These are phyloP conservation scores for Dactylellina leptospora DNA, from an alignment of 2,329 filamentous ascomycete species.

Conservation along the genomic window DNA sequence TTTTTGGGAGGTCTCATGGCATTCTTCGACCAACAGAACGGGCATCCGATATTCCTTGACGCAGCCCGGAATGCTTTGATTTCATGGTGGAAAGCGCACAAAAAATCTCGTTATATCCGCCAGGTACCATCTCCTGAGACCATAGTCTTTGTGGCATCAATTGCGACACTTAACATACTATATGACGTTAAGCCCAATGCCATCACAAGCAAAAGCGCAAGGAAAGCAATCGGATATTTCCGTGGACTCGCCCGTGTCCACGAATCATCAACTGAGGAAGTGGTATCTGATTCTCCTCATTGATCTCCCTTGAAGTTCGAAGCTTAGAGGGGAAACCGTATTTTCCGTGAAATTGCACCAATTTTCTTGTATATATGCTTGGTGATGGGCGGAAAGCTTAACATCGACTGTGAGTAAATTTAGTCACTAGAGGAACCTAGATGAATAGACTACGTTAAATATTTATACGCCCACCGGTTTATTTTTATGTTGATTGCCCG, in stretches of 20 bases:
- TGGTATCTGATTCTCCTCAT: too few relatives aligned
- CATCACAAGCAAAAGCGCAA: constrained; percentile 37
- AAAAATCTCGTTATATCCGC: constrained; percentile 7
- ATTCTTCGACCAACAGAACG: constrained; percentile 21
- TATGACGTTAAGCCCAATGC: constrained; percentile 30
- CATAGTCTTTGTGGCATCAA: constrained; percentile 24
- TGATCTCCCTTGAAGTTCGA: too few relatives aligned
- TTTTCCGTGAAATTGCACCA: too few relatives aligned
- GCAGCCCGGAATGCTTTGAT: constrained; percentile 21
- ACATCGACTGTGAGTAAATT: too few relatives aligned
- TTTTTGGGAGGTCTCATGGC: constrained; percentile 37
- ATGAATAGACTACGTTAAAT: too few relatives aligned
- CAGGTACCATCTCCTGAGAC: constrained; percentile 18
- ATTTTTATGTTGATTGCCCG: too few relatives aligned
- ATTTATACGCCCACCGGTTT: too few relatives aligned
- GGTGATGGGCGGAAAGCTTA: too few relatives aligned
- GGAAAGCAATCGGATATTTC: constrained; percentile 16
- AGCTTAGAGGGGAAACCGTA: too few relatives aligned
- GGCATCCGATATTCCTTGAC: constrained; percentile 26
- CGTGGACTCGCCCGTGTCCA: background rate
- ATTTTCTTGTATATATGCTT: too few relatives aligned
- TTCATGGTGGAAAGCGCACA: constrained; percentile 40
- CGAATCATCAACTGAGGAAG: background rate
- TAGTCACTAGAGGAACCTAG: too few relatives aligned
- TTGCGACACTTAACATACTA: constrained; percentile 29